Evolutionary conservation across 495 filamentous ascomycete species (phyloP), one percentile per base, ranked within the genome.

Genomic region (Penicillium robsamsonii): DNA sequence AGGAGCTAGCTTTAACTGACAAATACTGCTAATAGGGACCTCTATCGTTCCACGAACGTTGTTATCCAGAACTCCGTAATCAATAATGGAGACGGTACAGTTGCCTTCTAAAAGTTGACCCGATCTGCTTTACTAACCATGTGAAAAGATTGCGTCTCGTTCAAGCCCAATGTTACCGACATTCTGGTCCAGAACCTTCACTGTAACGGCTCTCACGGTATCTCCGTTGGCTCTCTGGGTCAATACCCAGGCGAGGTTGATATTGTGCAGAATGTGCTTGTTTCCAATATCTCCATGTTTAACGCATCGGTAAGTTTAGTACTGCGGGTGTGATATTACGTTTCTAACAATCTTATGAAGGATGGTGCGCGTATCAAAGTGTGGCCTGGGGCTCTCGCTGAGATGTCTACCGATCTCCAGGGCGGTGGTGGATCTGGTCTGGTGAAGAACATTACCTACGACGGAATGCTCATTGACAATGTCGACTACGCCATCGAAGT

Each of bases 131-230:
- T 38, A 38, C 5, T 2, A 37, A 27, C n/a, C 20, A 9, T 5
- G 20, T 55, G 11, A 2, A 2, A 29, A 75, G 80, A 90, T 63
- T 90, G 86, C 56, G 86, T 90, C n/a, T 84, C 84, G 11, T 89
- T 90, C 78, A 90, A 91, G 67, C 87, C 87, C 2, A 90, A 90
- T 67, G 84, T 79, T 66, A 88, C 85, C n/a, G 76, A 90, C 51
- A 84, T 91, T 50, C 71, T 91, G 6, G 81, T 90, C 17, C 85
- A 89, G 66, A 86, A 86, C 54, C 65, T 91, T 18, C 73, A 75
- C 52, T 91, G 87, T 70, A 86, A 85, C 53, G 87, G 87, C 45
- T 88, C 84, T 12, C 86, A 89, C 66, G 86, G 86, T n/a, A 87
- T 88, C 59, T 84, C 80, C 15, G 84, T 89, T 37, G 86, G 86